Base-by-base conservation (phyloP, 2,329 filamentous ascomycete genomes). In the Ciborinia camelliae region DNA sequence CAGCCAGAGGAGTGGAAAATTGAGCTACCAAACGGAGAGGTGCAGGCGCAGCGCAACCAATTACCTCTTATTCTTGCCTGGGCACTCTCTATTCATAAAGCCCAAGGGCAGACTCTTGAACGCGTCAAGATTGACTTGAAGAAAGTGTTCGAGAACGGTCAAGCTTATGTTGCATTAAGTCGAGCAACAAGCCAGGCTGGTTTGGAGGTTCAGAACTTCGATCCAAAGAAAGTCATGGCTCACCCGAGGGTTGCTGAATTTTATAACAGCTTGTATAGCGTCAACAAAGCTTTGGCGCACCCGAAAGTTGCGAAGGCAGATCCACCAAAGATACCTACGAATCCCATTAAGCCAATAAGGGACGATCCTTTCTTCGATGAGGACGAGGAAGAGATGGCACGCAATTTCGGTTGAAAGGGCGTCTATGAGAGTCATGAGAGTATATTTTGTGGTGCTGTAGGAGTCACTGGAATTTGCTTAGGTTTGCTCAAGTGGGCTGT, bases 21-120 rank as follows among this genome's bases (percentile, higher is more conserved):
- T 32, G 96, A 99, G 75, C 83, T 96, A n/a, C 95, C 95, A 1
- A 97, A 90, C 64, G 95, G 95, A 54, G 93, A 98, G 75, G 83
- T 98, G 0, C 92, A 97, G 76, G 95, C 95, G 1, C 91, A 91
- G 67, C 90, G 95, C 47, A 84, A 84, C 53, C 91, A 94, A 72
- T 77, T 94, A 2, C 95, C 95, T 0, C 82, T 99, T 59, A 98
- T 99, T 68, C 82, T 99, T 37, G 95, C 95, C 0, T 99, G 95
- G 95, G 95, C 95, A 2, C 79, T 99, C 26, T 97, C 92, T 0
- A 99, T 99, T 66, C 95, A 99, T 81, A 99, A 99, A 78, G 95
- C 95, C 0, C 94, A 98, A 75, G 94, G 94, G 1, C 94, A 98
- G 76, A 98, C 94, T 1, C 69, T 76, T 26, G 92, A 96, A 73